Evolutionary conservation across 306 rosid genomes (phyloP), one percentile per base, ranked within the genome.

Genomic region (Mucuna pruriens): DNA sequence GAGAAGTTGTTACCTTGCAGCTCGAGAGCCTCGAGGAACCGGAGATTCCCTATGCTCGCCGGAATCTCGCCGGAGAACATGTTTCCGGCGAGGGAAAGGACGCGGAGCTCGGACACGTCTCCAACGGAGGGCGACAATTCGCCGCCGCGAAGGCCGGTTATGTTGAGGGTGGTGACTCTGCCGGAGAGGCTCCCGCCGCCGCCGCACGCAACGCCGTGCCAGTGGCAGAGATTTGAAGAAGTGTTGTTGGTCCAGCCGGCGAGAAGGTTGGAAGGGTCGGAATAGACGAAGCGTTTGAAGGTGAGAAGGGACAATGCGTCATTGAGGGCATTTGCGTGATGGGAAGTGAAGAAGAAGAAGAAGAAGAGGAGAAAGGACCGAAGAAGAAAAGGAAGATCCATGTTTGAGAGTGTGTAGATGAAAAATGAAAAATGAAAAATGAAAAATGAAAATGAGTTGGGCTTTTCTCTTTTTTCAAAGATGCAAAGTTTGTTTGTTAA

Each of bases 1-100:
- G 94, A 89, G 55, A 90, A 89, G 82, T 90, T 89, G 77, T 90
- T 90, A 2, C 86, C 87, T 70, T 88, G 92, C 22, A 90, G 85
- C 86, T 88, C 88, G 67, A 88, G 83, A 71, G 84, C 83, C 83
- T 86, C 81, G 51, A 89, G 78, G 8, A 1, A 42, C 78, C 62
- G 78, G 75, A 88, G 91, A 20, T 85, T 87, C 33, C 83, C 71
- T 3, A 89, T 8, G 26, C 65, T 85, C 69, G 13, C 71, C 54
- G 90, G 88, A 84, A 90, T 85, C 80, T 85, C 78, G 38, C 92
- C 94, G 68, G 84, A 84, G 16, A 90, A 81, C 86, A 81, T 69
- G 82, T 87, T 87, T 45, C 86, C 20, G 4, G 89, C 85, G 84
- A 90, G 23, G 60, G 90, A 90, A 9, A 90, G 72, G 44, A 82